Evolutionary conservation across 2,329 filamentous ascomycete genomes (phyloP).

Genomic region (Teratosphaeria zuluensis): DNA sequence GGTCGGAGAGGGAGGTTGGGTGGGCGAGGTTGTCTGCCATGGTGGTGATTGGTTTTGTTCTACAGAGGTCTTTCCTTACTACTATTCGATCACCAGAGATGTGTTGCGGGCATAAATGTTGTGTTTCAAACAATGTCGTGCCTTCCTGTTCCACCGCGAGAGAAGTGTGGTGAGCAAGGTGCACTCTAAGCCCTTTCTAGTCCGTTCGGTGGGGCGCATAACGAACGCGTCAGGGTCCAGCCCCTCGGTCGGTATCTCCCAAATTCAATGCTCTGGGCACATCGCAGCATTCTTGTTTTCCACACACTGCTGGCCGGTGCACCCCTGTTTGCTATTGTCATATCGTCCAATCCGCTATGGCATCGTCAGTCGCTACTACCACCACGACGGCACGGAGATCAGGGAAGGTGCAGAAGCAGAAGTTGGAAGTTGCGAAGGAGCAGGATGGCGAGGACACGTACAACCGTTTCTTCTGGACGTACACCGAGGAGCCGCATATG

Average conservation of each 20-base stretch:
- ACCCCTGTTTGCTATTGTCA: neutral
- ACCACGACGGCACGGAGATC: neutral
- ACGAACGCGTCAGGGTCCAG: neutral
- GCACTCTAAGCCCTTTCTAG: neutral
- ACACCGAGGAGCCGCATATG: constrained; percentile 94
- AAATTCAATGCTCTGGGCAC: neutral
- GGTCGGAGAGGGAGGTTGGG: neutral
- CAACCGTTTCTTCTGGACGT: constrained; percentile 85
- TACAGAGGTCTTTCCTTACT: no score
- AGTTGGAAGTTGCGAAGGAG: neutral
- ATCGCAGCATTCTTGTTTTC: neutral
- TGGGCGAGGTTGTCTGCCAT: constrained; percentile 1
- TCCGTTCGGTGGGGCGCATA: neutral
- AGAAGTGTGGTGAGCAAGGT: neutral
- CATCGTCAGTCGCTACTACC: constrained; percentile 1
- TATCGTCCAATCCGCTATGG: neutral
- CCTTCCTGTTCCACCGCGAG: neutral
- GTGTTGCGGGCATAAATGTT: neutral
- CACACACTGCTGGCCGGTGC: neutral
- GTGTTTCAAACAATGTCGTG: neutral
- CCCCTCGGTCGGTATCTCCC: neutral
- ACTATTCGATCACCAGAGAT: no score
- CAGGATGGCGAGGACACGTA: constrained; percentile 2
- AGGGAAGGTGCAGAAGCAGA: neutral
- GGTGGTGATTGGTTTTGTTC: no score